Percentiles rank a stretch among this genome's conserved stretches.
phyloP scores from a whole-genome alignment of 306 rosid species.

The Cucurbita pepo region DNA sequence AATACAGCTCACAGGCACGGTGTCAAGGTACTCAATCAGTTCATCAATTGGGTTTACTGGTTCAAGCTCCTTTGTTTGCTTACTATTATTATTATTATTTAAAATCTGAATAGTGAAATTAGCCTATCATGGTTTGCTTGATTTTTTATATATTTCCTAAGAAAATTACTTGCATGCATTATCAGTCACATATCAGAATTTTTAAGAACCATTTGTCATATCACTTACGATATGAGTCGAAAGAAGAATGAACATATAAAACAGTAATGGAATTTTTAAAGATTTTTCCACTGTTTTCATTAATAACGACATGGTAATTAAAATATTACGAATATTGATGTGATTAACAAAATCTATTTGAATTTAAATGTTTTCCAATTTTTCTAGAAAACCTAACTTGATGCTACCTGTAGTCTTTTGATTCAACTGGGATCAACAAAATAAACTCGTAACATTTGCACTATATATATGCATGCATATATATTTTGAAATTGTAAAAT shows the following conservation, averaged over 20 bases:
- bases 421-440: background rate
- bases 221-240: background rate
- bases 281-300: background rate
- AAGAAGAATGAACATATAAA: background rate
- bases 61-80: background rate
- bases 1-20: slow-evolving; percentile 74
- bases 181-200: background rate
- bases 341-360: background rate
- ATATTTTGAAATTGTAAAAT: background rate
- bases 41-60: background rate
- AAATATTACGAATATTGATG: background rate
- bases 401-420: background rate
- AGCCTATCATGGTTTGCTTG: background rate
- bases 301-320: background rate
- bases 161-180: background rate
- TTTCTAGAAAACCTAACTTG: background rate
- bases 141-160: background rate
- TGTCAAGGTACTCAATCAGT: slow-evolving; percentile 45
- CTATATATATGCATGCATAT: no score
- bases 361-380: background rate
- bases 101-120: background rate
- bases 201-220: background rate
- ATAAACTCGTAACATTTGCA: background rate
- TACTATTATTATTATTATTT: background rate
- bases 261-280: background rate